Percentiles rank a stretch among this genome's conserved stretches.
Evolutionary conservation across 1,139 yeast species (phyloP).

Genomic region (Debaryomyces nepalensis): DNA sequence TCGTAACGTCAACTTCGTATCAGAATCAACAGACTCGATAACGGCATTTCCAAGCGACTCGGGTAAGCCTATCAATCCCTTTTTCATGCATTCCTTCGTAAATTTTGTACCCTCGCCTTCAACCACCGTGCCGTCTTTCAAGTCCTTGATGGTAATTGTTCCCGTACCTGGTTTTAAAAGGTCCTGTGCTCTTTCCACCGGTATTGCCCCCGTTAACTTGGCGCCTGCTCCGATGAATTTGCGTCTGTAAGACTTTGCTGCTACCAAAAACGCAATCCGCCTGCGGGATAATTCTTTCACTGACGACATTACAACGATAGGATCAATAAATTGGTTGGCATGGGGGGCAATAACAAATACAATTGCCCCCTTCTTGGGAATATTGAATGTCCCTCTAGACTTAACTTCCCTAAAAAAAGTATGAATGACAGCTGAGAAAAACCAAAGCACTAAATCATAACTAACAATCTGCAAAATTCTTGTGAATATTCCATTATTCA

Average conservation of each 20-base stretch:
- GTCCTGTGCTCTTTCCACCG: slow-evolving; percentile 78
- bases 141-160: slow-evolving; percentile 42
- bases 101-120: slow-evolving; percentile 55
- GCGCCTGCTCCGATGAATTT: slow-evolving; percentile 61
- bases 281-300: slow-evolving; percentile 44
- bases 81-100: slow-evolving; percentile 46
- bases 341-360: slow-evolving; percentile 54
- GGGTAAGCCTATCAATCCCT: slow-evolving; percentile 68
- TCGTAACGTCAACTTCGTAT: slow-evolving; percentile 53
- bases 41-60: slow-evolving; percentile 61
- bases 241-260: slow-evolving; percentile 62
- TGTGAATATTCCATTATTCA: slow-evolving; percentile 6
- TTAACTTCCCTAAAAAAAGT: slow-evolving; percentile 50
- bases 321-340: slow-evolving; percentile 52
- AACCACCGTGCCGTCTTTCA: slow-evolving; percentile 35
- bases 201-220: slow-evolving; percentile 63
- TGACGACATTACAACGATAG: slow-evolving; percentile 44
- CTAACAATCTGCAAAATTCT: slow-evolving; percentile 18
- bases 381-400: slow-evolving; percentile 44
- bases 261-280: slow-evolving; percentile 59
- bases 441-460: slow-evolving; percentile 41
- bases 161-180: slow-evolving; percentile 53
- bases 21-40: slow-evolving; percentile 55
- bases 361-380: slow-evolving; percentile 46
- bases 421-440: slow-evolving; percentile 43